Base-by-base conservation (phyloP, 2,329 filamentous ascomycete species). In the Arthrobotrys sinensis region DNA sequence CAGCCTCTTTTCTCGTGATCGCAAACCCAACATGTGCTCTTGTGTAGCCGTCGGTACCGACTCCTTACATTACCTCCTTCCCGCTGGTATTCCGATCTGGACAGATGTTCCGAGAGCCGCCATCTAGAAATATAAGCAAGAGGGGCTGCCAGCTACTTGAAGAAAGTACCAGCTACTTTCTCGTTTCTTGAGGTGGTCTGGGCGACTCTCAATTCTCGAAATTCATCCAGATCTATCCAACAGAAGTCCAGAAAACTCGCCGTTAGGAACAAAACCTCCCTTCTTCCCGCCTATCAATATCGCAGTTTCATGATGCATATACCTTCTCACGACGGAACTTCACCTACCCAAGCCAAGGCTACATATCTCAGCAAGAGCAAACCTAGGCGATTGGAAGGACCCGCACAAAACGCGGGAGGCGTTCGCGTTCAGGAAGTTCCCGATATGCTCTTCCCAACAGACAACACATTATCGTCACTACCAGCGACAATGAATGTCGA, bases 91-190 rank as follows among this genome's bases (percentile, higher is more conserved):
- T 67, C 60, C 50, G 50, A 50, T 50, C 63, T 67, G 4, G 32
- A 45, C 12, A 63, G n/a, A 52, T 68, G 63, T 68, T 75, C 63
- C 63, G 45, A 75, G 63, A 75, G 55, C 62, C 70, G 70, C 70
- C 70, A 43, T 7, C 19, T 0, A 57, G 19, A 48, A 16, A 24
- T n/a, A 28, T n/a, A n/a, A 43, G 32, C 52, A 38, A 28, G 32
- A 38, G 8, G 48, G 24, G 1, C 48, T 32, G 24, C 24, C 10
- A 21, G 11, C 5, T 5, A 14, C 5, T 5, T 45, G 8, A 32
- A 24, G 24, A 21, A n/a, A 40, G 52, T 40, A 38, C 32, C 28
- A 55, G 52, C n/a, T 8, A 55, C 52, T n/a, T 36, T 43, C 36
- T 43, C 19, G 55, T 60, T 60, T 60, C 36, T 60, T 40, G 55